Evolutionary conservation across 2,329 filamentous ascomycete species (phyloP), one percentile per base, ranked within the genome.

Genomic region (Talaromyces albobiverticillius): DNA sequence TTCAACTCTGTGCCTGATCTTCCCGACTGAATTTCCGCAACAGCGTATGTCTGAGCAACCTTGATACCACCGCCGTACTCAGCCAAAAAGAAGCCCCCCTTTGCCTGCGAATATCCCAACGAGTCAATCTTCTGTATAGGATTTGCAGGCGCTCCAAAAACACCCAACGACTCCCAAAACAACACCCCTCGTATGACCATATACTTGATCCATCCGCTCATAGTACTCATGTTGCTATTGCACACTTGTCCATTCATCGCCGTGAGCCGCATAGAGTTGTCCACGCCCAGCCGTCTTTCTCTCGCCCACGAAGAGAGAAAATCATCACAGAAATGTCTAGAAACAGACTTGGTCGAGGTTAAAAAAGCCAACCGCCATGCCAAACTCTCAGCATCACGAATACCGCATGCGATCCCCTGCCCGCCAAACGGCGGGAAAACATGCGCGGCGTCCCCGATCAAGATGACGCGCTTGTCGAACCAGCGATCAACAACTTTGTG

Each of bases 371-470:
- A 20, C 20, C 49, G 22, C 49, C 40, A 52, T 2, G 49, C 49
- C n/a, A 52, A 18, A 36, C 41, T 45, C 25, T 52, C 49, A 4
- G 49, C 49, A 29, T 52, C 49, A 18, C 41, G 49, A 6, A 52
- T 38, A 18, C 49, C 49, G 16, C 40, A 45, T 3, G n/a, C 49
- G 32, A 52, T 29, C 2, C 58, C 57, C 40, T 60, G 58, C 10
- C 58, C 58, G 50, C 64, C 63, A 64, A 66, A 36, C 13, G 61
- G 64, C 38, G 64, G 64, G 41, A 66, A 66, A 16, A 66, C 63
- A 47, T 66, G 64, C 14, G 64, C 64, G 6, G 64, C 63, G 51
- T 65, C 64, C 22, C 64, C 63, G 10, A 61, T 61, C 16, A 66
- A 49, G 14, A 60, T 53, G 9, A 58, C 59, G 32, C 58, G 57